Evolutionary conservation across 352 stramenopile species (phyloP).

Genomic region (Globisporangium perplexum): DNA sequence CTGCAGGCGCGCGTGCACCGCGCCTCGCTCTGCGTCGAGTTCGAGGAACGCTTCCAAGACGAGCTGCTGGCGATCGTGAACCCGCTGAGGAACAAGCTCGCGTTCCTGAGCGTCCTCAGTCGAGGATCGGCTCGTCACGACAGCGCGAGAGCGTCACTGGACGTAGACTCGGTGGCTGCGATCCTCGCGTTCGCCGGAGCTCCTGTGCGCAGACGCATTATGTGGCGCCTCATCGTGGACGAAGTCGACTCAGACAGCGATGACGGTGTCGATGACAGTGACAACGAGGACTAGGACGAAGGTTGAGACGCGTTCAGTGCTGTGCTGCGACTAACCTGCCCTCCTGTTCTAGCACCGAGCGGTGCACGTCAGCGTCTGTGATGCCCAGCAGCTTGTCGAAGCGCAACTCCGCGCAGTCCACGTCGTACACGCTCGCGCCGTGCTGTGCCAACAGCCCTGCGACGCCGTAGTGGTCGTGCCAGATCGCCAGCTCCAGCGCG

Average conservation of each 20-base stretch:
- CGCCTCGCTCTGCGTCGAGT: not conserved
- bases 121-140: not conserved
- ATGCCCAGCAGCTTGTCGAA: not conserved
- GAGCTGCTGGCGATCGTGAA: not conserved
- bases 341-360: not conserved
- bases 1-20: not conserved
- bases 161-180: not conserved
- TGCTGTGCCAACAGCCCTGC: not conserved
- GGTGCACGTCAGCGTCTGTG: not conserved
- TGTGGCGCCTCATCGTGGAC: not conserved
- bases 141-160: not conserved
- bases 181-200: conserved; percentile 2
- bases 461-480: not conserved
- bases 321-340: not conserved
- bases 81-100: not conserved
- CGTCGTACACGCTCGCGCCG: not conserved
- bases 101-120: conserved; percentile 2
- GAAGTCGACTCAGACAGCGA: too few relatives aligned
- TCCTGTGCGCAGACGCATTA: conserved; percentile 1
- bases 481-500: conserved; percentile 1
- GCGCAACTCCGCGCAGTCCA: not conserved
- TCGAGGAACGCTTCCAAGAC: not conserved
- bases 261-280: too few relatives aligned
- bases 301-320: not conserved
- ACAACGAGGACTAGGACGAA: not conserved